Percentiles rank a stretch among this genome's conserved stretches.
These are phyloP conservation scores for Penicillium oxalicum DNA, from an alignment of 2,329 filamentous ascomycete genomes.

Conservation along the genomic window DNA sequence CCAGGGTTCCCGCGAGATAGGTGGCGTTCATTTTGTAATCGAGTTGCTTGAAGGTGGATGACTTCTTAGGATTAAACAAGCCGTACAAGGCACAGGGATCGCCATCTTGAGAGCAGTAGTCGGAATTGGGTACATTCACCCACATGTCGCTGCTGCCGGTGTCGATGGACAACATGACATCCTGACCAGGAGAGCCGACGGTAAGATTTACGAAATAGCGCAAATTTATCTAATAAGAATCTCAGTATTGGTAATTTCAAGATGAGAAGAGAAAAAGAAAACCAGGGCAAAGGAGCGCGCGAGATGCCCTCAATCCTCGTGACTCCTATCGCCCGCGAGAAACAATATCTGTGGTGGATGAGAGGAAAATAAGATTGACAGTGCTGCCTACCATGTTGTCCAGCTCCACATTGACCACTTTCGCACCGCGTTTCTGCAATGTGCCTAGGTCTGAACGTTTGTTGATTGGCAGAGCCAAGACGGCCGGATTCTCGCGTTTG, in stretches of 20 bases:
- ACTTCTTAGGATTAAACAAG: background rate
- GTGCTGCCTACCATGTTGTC: background rate
- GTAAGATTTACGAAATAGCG: background rate
- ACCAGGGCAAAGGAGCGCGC: too few species aligned
- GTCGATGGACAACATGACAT: constrained; percentile 50
- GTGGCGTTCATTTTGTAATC: background rate
- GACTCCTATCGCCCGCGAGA: background rate
- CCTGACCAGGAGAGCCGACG: constrained; percentile 50
- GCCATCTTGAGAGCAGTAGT: constrained; percentile 47
- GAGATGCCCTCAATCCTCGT: too few species aligned
- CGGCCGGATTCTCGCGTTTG: constrained; percentile 8
- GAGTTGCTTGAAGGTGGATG: background rate
- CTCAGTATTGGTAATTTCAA: background rate
- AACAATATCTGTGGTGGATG: too few species aligned
- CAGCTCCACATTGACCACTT: background rate
- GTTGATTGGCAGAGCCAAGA: constrained; percentile 6
- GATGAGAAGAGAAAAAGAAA: too few species aligned
- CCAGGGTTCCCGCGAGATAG: background rate
- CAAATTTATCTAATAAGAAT: background rate
- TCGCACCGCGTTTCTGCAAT: background rate
- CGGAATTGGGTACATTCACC: constrained; percentile 59
- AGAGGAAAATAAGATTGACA: background rate
- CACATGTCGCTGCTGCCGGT: constrained; percentile 56
- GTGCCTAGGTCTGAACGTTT: background rate
- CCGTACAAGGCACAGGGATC: background rate